These are phyloP conservation scores for Zygoascus biomembranicola DNA, from an alignment of 805 yeast species.

Conservation along the genomic window DNA sequence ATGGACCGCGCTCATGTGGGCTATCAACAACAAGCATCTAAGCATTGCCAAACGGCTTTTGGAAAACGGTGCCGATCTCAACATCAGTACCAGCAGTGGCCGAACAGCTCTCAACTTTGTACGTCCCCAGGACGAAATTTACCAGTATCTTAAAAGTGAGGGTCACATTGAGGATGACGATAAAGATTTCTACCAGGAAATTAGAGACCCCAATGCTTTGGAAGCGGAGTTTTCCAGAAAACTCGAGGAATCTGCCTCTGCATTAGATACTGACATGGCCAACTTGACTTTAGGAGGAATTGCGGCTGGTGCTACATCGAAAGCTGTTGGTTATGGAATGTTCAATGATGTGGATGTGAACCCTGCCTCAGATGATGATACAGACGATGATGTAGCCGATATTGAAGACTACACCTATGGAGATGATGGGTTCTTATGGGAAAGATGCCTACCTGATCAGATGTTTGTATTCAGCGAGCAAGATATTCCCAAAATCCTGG, in stretches of 20 bases:
- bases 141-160: slow-evolving; percentile 43
- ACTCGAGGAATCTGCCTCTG: slow-evolving; percentile 11
- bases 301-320: background rate
- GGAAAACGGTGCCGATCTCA: slow-evolving; percentile 52
- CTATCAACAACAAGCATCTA: slow-evolving; percentile 53
- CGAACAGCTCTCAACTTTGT: slow-evolving; percentile 49
- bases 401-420: slow-evolving; percentile 8
- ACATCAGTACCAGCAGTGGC: slow-evolving; percentile 33
- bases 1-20: slow-evolving; percentile 74
- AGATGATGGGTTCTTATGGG: slow-evolving; percentile 32
- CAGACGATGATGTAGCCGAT: slow-evolving; percentile 12
- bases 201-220: slow-evolving; percentile 9
- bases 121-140: slow-evolving; percentile 40
- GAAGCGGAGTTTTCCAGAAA: slow-evolving; percentile 16
- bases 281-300: slow-evolving; percentile 11
- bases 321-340: slow-evolving; percentile 5
- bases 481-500: slow-evolving; percentile 31
- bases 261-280: slow-evolving; percentile 26
- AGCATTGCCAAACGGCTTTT: slow-evolving; percentile 49
- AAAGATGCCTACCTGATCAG: slow-evolving; percentile 31
- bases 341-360: slow-evolving; percentile 11
- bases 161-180: slow-evolving; percentile 18
- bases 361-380: slow-evolving; percentile 13
- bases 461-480: slow-evolving; percentile 32
- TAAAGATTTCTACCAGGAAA: slow-evolving; percentile 22